Percentiles rank a stretch among this genome's conserved stretches.
phyloP scores from a whole-genome alignment of 306 rosid species.

The Lupinus albus region DNA sequence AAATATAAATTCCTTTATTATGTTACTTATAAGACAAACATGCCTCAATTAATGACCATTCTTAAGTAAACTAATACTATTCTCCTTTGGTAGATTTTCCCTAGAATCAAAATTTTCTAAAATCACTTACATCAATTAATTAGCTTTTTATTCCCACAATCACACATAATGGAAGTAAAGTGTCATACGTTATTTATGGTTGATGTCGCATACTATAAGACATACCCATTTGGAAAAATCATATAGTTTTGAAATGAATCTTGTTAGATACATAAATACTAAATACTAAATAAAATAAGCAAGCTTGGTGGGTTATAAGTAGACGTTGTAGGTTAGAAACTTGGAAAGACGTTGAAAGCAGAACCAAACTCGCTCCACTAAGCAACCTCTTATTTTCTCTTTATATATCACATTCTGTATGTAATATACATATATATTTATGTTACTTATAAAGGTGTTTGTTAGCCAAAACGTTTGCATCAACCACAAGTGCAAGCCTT shows the following conservation, averaged over 20 bases:
- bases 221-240: conserved; percentile 1
- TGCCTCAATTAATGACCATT: background rate
- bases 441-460: conserved; percentile 51
- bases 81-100: background rate
- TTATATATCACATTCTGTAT: conserved; percentile 20
- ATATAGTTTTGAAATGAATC: background rate
- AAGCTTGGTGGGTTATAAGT: conserved; percentile 88
- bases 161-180: conserved; percentile 18
- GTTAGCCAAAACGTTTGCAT: conserved; percentile 97
- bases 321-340: conserved; percentile 99
- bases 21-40: background rate
- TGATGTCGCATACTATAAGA: conserved; percentile 28
- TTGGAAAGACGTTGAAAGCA: conserved; percentile 91
- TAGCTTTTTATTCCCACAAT: background rate
- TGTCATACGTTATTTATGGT: conserved; percentile 24
- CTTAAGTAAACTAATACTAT: background rate
- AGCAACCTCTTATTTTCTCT: conserved; percentile 65
- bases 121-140: background rate
- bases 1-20: background rate
- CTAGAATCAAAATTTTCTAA: background rate
- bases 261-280: conserved; percentile 29
- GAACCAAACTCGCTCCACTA: conserved; percentile 80
- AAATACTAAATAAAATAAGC: conserved; percentile 31
- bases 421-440: conserved; percentile 3
- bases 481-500: conserved; percentile 76